Evolutionary conservation across 148 eudicot species (phyloP).

Genomic region (Rhododendron henanense): DNA sequence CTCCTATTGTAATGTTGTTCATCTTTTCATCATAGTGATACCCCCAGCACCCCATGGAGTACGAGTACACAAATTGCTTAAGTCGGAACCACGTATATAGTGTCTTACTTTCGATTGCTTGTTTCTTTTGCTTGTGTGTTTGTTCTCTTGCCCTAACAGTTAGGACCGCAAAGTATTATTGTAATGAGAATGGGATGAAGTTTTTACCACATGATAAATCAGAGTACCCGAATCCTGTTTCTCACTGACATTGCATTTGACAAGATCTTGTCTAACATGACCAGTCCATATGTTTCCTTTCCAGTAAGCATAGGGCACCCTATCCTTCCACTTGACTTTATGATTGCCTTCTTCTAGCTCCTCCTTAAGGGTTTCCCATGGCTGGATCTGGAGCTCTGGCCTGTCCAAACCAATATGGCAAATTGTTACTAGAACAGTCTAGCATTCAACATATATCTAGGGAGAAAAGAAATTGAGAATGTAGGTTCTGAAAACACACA

Average conservation of each 20-base stretch:
- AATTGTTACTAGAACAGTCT: background rate
- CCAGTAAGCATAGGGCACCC: conserved; percentile 51
- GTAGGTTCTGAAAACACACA: background rate
- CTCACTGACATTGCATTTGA: conserved; percentile 35
- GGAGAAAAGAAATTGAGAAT: background rate
- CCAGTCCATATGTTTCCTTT: conserved; percentile 38
- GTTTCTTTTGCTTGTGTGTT: no score
- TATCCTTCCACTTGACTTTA: conserved; percentile 32
- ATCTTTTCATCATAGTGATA: no score
- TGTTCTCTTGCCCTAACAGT: no score
- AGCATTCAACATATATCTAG: no score
- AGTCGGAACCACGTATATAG: no score
- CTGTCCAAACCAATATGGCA: conserved; percentile 17
- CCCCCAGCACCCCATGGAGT: no score
- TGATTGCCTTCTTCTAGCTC: conserved; percentile 32
- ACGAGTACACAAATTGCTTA: no score
- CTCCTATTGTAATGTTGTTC: no score
- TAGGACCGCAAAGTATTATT: background rate
- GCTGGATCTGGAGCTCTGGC: conserved; percentile 46
- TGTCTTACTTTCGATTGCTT: no score
- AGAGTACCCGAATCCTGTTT: conserved; percentile 24
- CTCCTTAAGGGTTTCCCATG: conserved; percentile 35
- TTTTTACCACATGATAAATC: conserved; percentile 34
- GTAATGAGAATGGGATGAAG: background rate
- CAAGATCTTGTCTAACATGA: conserved; percentile 19